Base-by-base conservation (phyloP, 805 yeast genomes). In the Zygoascus bituminiphila region DNA sequence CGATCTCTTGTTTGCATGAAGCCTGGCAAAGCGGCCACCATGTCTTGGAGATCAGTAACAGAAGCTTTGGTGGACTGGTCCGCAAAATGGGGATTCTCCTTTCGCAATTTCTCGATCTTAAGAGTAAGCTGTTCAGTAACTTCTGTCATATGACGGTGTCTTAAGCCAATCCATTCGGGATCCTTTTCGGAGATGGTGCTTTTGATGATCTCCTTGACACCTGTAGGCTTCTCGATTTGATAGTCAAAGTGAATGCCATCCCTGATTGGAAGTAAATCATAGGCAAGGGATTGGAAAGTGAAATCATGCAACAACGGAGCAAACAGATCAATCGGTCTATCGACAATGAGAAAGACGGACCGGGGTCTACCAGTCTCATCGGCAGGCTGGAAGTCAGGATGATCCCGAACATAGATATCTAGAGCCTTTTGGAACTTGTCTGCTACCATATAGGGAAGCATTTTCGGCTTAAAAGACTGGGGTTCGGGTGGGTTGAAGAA, bases 251-350 rank as follows among this genome's bases (percentile, higher is more conserved):
- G 59, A 54, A 74, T 69, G 46, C 69, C 64, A 63, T 66, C 68
- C 57, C 61, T 55, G 40, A 73, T 68, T n/a, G 66, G 60, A 33
- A 69, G 76, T 25, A 83, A 66, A 63, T 91, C 98, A 68, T 83
- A 82, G 17, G 89, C 84, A 85, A 89, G 81, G 4, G 97, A 89
- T 66, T 91, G 95, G 65, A 89, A 93, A 21, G 83, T 78, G 65
- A 89, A 87, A 62, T 88, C 96, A 64, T 93, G 98, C 47, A 89
- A 66, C 42, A 93, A 62, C 0, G 97, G 96, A 5, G 93, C 84
- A 57, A 78, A 77, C 44, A 84, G 69, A 63, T 94, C 98, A 62
- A 88, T 62, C 1, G 95, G 75, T 53, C 99, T 74, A 64, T 93
- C 98, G 1, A 85, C 71, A 17, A 93, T 78, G 29, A 93, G 64